These are phyloP conservation scores for Tolypocladium cylindrosporum DNA, from an alignment of 2,329 filamentous ascomycete species.

Conservation along the genomic window DNA sequence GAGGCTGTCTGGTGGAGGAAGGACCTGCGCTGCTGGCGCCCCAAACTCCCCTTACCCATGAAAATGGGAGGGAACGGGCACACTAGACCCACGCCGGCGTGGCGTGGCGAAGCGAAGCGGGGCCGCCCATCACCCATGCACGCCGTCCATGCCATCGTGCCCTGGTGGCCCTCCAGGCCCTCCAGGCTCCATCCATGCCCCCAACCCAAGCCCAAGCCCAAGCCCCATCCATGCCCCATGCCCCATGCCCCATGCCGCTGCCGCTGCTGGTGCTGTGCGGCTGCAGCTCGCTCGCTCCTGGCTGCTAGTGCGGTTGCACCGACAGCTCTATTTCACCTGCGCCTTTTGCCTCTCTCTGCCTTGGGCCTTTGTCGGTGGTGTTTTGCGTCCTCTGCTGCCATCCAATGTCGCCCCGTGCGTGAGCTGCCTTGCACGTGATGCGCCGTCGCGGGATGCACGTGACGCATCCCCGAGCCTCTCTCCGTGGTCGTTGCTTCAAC, in stretches of 20 bases:
- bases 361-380: background rate
- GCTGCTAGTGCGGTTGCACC: slow-evolving; percentile 4
- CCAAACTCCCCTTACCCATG: slow-evolving; percentile 34
- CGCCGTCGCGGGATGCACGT: background rate
- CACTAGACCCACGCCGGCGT: slow-evolving; percentile 18
- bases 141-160: background rate
- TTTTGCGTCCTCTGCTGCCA: background rate
- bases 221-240: background rate
- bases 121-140: slow-evolving; percentile 11
- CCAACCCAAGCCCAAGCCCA: background rate
- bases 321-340: background rate
- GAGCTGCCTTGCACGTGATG: background rate
- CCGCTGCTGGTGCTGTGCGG: background rate
- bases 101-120: slow-evolving; percentile 10
- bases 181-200: background rate
- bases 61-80: slow-evolving; percentile 27
- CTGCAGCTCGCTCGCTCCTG: background rate
- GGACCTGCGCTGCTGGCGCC: slow-evolving; percentile 25
- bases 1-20: slow-evolving; percentile 29
- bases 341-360: background rate
- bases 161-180: background rate
- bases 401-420: background rate
- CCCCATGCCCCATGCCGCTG: background rate
- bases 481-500: background rate
- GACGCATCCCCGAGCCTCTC: background rate